Evolutionary conservation across 306 rosid genomes (phyloP).

Genomic region (Argentina anserina): DNA sequence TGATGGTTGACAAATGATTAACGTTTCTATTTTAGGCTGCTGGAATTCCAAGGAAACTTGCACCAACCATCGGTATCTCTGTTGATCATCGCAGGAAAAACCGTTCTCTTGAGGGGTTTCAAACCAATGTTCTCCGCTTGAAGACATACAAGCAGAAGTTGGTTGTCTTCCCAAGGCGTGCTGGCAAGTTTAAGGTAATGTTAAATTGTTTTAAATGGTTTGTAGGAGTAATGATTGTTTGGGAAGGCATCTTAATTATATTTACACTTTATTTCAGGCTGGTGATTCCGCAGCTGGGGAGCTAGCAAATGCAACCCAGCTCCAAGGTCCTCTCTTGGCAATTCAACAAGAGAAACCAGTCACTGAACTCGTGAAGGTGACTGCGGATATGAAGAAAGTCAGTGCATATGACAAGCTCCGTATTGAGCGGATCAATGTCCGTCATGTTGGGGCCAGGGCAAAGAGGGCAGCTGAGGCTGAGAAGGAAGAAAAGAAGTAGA

Average conservation of each 20-base stretch:
- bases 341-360: slow-evolving; percentile 42
- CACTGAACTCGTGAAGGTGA: slow-evolving; percentile 51
- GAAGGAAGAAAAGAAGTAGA: slow-evolving; percentile 59
- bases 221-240: background rate
- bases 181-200: slow-evolving; percentile 46
- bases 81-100: slow-evolving; percentile 54
- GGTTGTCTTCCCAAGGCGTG: slow-evolving; percentile 60
- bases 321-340: slow-evolving; percentile 46
- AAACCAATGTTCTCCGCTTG: slow-evolving; percentile 52
- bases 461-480: slow-evolving; percentile 65
- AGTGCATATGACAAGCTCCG: slow-evolving; percentile 58
- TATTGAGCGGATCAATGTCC: slow-evolving; percentile 36
- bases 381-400: slow-evolving; percentile 44
- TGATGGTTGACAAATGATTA: background rate
- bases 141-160: slow-evolving; percentile 60
- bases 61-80: slow-evolving; percentile 52
- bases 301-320: slow-evolving; percentile 54
- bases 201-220: too few species aligned
- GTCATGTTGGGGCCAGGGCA: slow-evolving; percentile 43
- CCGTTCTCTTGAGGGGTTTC: slow-evolving; percentile 52
- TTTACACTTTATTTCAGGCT: slow-evolving; percentile 27
- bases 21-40: slow-evolving; percentile 44
- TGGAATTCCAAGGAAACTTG: slow-evolving; percentile 54
- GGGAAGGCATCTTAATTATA: background rate
- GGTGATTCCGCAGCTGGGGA: slow-evolving; percentile 61